These are phyloP conservation scores for Dioscorea alata DNA, from an alignment of 106 monocot species.

Conservation along the genomic window DNA sequence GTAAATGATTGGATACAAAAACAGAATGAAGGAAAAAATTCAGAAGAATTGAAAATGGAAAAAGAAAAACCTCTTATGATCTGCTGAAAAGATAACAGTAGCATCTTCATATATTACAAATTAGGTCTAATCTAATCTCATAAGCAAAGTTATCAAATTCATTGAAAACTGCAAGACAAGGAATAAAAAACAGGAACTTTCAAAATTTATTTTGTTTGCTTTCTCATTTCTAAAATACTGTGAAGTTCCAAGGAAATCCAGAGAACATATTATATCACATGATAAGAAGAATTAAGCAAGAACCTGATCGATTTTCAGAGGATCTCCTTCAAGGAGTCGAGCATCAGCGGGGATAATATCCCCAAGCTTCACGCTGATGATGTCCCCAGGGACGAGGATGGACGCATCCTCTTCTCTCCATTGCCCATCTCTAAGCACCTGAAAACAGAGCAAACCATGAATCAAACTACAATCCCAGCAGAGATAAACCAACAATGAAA, in stretches of 20 bases:
- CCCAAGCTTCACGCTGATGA: slow-evolving; percentile 85
- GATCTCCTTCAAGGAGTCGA: slow-evolving; percentile 81
- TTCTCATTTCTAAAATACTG: background rate
- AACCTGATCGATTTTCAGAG: slow-evolving; percentile 82
- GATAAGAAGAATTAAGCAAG: background rate
- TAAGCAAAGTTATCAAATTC: too few species aligned
- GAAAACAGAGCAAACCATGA: background rate
- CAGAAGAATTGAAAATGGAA: too few species aligned
- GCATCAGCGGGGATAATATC: slow-evolving; percentile 94
- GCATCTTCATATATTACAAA: too few species aligned
- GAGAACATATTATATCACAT: background rate
- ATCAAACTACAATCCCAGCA: too few species aligned
- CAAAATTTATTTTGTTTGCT: too few species aligned
- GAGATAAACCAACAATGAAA: background rate
- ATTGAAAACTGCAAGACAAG: too few species aligned
- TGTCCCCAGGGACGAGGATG: slow-evolving; percentile 78
- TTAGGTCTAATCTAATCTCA: too few species aligned
- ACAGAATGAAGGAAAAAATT: too few species aligned
- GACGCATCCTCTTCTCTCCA: slow-evolving; percentile 84
- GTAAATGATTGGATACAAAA: too few species aligned
- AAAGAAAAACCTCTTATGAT: too few species aligned
- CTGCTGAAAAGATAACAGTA: too few species aligned
- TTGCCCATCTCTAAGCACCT: slow-evolving; percentile 71
- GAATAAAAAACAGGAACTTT: too few species aligned
- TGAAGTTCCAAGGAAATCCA: background rate